These are phyloP conservation scores for Solanum etuberosum DNA, from an alignment of 257 asterid species.

Conservation along the genomic window DNA sequence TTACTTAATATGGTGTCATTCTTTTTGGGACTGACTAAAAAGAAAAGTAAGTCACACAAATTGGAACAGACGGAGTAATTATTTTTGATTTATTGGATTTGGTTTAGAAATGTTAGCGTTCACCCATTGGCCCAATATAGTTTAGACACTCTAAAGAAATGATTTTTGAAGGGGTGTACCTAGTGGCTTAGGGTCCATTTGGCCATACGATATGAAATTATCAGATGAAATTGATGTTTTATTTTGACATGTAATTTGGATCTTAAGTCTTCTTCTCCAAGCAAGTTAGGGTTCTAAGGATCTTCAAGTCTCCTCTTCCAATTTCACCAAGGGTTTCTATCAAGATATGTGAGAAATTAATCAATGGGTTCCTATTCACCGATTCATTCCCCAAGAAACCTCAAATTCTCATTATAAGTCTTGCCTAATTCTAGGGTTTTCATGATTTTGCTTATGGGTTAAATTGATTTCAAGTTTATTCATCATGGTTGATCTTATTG, in stretches of 20 bases:
- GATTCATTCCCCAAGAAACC: neutral
- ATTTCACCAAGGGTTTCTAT: too few species aligned
- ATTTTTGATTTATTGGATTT: neutral
- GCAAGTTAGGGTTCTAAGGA: neutral
- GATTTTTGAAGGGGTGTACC: neutral
- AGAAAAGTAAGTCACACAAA: too few species aligned
- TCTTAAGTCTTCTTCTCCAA: neutral
- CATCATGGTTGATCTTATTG: neutral
- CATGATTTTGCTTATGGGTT: neutral
- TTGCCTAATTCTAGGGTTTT: neutral
- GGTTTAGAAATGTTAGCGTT: neutral
- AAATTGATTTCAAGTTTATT: neutral
- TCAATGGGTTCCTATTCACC: neutral
- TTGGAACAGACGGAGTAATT: too few species aligned
- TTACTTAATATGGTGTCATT: too few species aligned
- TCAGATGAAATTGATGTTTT: too few species aligned
- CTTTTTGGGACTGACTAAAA: too few species aligned
- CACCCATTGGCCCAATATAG: neutral
- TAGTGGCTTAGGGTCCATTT: neutral
- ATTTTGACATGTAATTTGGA: neutral
- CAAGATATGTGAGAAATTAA: neutral
- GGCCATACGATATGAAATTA: neutral
- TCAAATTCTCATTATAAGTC: neutral
- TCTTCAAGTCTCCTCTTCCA: neutral
- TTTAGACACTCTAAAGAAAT: neutral